Percentiles rank a stretch among this genome's conserved stretches.
These are phyloP conservation scores for Celoporthe dispersa DNA, from an alignment of 2,329 filamentous ascomycete genomes.

Conservation along the genomic window DNA sequence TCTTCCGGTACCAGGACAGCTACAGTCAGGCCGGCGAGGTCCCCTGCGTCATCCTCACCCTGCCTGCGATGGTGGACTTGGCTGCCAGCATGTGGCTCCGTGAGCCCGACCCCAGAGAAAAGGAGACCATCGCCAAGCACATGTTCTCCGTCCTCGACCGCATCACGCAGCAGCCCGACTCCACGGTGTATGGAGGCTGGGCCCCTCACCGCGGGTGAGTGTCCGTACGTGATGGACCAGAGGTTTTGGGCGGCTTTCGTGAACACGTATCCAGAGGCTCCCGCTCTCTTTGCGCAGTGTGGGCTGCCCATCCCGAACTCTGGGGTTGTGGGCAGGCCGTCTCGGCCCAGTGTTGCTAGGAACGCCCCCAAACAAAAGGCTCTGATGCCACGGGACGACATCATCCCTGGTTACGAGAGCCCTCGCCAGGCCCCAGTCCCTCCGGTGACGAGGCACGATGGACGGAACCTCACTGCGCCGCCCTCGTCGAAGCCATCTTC, in stretches of 20 bases:
- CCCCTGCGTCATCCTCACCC: conserved; percentile 37
- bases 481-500: neutral
- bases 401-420: neutral
- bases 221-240: conserved; percentile 27
- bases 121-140: conserved; percentile 35
- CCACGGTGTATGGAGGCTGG: conserved; percentile 30
- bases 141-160: conserved; percentile 43
- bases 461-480: conserved; percentile 11
- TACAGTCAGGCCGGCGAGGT: neutral
- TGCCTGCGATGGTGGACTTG: conserved; percentile 42
- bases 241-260: conserved; percentile 35
- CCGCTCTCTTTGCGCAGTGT: conserved; percentile 37
- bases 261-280: conserved; percentile 32
- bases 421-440: conserved; percentile 1
- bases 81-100: conserved; percentile 41
- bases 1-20: conserved; percentile 2
- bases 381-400: neutral
- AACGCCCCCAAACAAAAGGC: neutral
- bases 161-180: conserved; percentile 34
- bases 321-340: neutral
- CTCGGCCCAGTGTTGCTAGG: neutral
- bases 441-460: neutral
- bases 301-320: conserved; percentile 34
- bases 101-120: conserved; percentile 24
- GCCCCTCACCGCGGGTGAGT: conserved; percentile 22